Evolutionary conservation across 1,139 yeast species (phyloP), one percentile per base, ranked within the genome.

Genomic region (Casaregolazyma suthepensis): DNA sequence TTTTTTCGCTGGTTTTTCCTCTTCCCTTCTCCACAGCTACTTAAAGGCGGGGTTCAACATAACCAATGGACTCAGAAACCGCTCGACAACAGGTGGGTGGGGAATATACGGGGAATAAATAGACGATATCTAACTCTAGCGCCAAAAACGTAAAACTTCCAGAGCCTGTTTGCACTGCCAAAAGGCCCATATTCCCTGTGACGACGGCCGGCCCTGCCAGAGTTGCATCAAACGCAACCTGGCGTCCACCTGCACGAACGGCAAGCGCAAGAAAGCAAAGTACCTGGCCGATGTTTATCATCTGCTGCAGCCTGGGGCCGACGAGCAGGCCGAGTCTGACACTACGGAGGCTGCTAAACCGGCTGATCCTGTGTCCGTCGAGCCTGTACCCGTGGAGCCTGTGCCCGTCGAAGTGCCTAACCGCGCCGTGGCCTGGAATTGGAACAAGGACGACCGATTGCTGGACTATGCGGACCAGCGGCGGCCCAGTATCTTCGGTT

Each of bases 161-260:
- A 75, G 95, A 56, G 97, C 98, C n/a, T 91, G 98, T 63, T 81
- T 81, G 51, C 94, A 89, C 70, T 91, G 98, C 66, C 90, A 90
- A 57, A 81, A 80, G 62, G 87, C 96, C 1, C 98, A 91, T 68
- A 82, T 89, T 76, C 86, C 96, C 0, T 91, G 98, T 68, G 96
- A 89, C 62, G 78, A 82, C 15, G 70, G 70, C 43, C 65, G 98
- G 48, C 98, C 98, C 0, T 91, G 98, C 64, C 76, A 77, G 54
- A 70, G 96, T 49, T 91, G 98, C 68, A 67, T 85, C n/a, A 77
- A 76, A 48, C 74, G 87, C 61, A 90, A 90, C 0, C 71, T 87
- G n/a, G 79, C 76, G 4, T 75, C 71, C 17, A 75, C 85, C 0
- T 90, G 98, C 70, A 81, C 82, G 47, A 96, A 90, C 72, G 96